These are phyloP conservation scores for Macadamia tetraphylla DNA, from an alignment of 164 flowering plant species.

Conservation along the genomic window DNA sequence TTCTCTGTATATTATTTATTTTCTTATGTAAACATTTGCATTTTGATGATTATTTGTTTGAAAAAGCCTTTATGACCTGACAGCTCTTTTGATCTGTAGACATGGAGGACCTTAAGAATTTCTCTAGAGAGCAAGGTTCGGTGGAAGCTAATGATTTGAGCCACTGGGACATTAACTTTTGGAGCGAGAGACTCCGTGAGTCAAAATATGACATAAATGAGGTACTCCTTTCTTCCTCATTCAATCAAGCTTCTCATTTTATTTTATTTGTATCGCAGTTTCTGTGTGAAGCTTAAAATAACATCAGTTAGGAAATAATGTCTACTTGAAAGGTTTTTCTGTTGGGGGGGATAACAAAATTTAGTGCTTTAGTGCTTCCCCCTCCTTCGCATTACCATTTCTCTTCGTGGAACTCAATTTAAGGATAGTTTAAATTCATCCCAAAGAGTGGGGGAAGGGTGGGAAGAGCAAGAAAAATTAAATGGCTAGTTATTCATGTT, in stretches of 20 bases:
- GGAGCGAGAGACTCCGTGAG: conserved; percentile 99
- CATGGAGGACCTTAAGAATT: conserved; percentile 75
- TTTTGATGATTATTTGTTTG: not conserved
- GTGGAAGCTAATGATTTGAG: conserved; percentile 70
- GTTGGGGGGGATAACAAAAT: too few relatives aligned
- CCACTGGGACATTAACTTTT: conserved; percentile 85
- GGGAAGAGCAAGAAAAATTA: too few relatives aligned
- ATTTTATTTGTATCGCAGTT: not conserved
- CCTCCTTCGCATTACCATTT: too few relatives aligned
- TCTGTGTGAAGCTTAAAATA: too few relatives aligned
- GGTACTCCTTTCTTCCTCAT: conserved; percentile 33
- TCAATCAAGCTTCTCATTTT: not conserved
- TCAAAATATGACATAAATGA: conserved; percentile 91
- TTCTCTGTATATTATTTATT: not conserved
- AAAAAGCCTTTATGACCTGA: not conserved
- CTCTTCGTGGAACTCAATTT: too few relatives aligned
- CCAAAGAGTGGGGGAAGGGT: too few relatives aligned
- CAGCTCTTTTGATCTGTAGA: conserved; percentile 37
- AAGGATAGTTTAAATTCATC: too few relatives aligned
- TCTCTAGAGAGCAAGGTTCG: conserved; percentile 64
- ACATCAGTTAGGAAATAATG: too few relatives aligned
- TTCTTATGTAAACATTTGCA: not conserved
- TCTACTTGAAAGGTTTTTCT: too few relatives aligned
- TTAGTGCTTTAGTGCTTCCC: too few relatives aligned
- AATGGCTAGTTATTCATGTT: too few relatives aligned